phyloP scores from a whole-genome alignment of 768 basidiomycete species.

The Lactarius pseudohatsudake region DNA sequence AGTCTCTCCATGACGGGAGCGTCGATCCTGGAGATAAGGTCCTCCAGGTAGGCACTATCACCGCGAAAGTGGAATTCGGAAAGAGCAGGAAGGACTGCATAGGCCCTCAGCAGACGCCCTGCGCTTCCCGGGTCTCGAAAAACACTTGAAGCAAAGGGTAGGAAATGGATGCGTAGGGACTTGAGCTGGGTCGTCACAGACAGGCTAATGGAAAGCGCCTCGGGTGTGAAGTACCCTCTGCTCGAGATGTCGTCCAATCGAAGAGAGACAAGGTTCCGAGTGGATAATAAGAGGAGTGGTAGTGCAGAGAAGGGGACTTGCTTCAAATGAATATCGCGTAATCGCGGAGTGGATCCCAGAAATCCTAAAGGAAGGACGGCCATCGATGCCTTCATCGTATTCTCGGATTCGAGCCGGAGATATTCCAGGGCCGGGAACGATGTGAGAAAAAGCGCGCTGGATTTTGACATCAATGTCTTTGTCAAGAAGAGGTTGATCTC shows the following conservation, averaged over 20 bases:
- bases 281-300: slow-evolving; percentile 10
- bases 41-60: background rate
- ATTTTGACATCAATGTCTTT: background rate
- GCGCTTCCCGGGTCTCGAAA: background rate
- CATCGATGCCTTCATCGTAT: background rate
- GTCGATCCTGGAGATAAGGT: slow-evolving; percentile 7
- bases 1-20: background rate
- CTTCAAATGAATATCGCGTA: slow-evolving; percentile 8
- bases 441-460: background rate
- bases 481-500: slow-evolving; percentile 11
- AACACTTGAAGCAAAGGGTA: background rate
- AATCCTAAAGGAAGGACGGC: slow-evolving; percentile 4
- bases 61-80: slow-evolving; percentile 10
- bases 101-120: background rate
- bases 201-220: slow-evolving; percentile 1
- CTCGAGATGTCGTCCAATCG: slow-evolving; percentile 1
- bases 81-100: background rate
- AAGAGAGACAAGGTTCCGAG: slow-evolving; percentile 12
- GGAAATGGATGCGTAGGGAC: background rate
- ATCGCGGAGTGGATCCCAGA: slow-evolving; percentile 10
- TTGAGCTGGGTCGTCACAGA: slow-evolving; percentile 5
- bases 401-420: background rate
- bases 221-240: slow-evolving; percentile 1
- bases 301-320: slow-evolving; percentile 9
- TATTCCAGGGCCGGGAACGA: slow-evolving; percentile 10